These are phyloP conservation scores for Kluyveromyces dobzhanskii DNA, from an alignment of 805 yeast genomes.

Conservation along the genomic window DNA sequence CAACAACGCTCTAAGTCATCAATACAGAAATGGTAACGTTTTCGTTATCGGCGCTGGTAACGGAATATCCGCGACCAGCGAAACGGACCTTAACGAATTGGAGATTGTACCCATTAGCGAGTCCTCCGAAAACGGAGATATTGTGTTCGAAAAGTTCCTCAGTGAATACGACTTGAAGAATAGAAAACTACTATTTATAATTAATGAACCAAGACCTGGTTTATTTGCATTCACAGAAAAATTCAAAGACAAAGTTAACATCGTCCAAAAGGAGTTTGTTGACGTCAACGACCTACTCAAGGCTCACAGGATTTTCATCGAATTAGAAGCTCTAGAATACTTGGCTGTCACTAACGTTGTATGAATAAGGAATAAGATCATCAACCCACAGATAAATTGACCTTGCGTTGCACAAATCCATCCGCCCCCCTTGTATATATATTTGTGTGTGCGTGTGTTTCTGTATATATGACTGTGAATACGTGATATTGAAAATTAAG, in stretches of 20 bases:
- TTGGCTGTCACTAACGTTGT: constrained; percentile 30
- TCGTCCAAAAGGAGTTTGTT: constrained; percentile 66
- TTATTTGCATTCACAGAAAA: constrained; percentile 50
- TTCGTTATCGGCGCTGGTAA: constrained; percentile 55
- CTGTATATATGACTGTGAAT: no score
- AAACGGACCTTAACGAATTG: constrained; percentile 17
- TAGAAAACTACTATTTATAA: constrained; percentile 55
- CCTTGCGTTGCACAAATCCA: no score
- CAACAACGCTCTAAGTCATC: constrained; percentile 73
- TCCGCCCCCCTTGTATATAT: no score
- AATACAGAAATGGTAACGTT: constrained; percentile 67
- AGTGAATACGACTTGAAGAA: constrained; percentile 40
- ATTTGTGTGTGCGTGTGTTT: no score
- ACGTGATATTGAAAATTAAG: no score
- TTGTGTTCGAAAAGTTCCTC: constrained; percentile 39
- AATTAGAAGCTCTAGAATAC: constrained; percentile 62
- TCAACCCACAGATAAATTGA: no score
- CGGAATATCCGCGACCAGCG: constrained; percentile 10
- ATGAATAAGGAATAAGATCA: no score
- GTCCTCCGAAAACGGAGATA: constrained; percentile 33
- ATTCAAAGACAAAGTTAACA: constrained; percentile 47
- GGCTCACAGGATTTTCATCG: constrained; percentile 70
- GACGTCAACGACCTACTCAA: constrained; percentile 77
- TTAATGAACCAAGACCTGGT: constrained; percentile 51
- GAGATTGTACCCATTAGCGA: constrained; percentile 29